Conservation (phyloP, 352 stramenopile species). For the Pythium angustatum region DNA sequence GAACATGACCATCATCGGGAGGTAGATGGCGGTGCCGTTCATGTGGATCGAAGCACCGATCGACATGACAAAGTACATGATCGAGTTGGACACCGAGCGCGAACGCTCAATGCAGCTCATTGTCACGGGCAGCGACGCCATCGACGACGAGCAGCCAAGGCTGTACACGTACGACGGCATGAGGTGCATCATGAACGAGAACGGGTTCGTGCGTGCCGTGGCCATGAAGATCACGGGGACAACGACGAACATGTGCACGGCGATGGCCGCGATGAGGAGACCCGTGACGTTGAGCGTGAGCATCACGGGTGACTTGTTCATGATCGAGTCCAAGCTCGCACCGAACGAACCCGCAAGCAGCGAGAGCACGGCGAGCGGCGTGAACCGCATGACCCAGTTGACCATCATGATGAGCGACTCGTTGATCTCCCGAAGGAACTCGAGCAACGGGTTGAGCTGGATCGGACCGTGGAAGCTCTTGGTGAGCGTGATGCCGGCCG, state of each 20-base stretch:
- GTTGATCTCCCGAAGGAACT: slow-evolving; percentile 81
- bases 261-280: slow-evolving; percentile 41
- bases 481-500: slow-evolving; percentile 59
- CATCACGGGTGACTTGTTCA: slow-evolving; percentile 44
- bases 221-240: slow-evolving; percentile 57
- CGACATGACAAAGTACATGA: slow-evolving; percentile 77
- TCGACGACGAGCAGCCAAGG: slow-evolving; percentile 74
- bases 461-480: slow-evolving; percentile 71
- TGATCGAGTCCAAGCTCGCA: slow-evolving; percentile 38
- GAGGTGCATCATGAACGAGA: slow-evolving; percentile 70
- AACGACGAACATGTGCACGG: slow-evolving; percentile 67
- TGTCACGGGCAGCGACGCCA: slow-evolving; percentile 64
- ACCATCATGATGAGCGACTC: slow-evolving; percentile 78
- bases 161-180: slow-evolving; percentile 69
- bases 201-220: slow-evolving; percentile 69
- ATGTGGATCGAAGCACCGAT: slow-evolving; percentile 70
- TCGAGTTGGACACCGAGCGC: slow-evolving; percentile 48
- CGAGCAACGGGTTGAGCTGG: slow-evolving; percentile 72
- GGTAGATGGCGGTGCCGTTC: slow-evolving; percentile 77
- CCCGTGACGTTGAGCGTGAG: slow-evolving; percentile 49
- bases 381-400: slow-evolving; percentile 73
- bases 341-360: slow-evolving; percentile 68
- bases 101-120: slow-evolving; percentile 65
- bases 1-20: slow-evolving; percentile 73
- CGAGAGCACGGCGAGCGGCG: slow-evolving; percentile 68